phyloP scores from a whole-genome alignment of 495 filamentous ascomycete genomes.

The Saxophila tyrrhenica region DNA sequence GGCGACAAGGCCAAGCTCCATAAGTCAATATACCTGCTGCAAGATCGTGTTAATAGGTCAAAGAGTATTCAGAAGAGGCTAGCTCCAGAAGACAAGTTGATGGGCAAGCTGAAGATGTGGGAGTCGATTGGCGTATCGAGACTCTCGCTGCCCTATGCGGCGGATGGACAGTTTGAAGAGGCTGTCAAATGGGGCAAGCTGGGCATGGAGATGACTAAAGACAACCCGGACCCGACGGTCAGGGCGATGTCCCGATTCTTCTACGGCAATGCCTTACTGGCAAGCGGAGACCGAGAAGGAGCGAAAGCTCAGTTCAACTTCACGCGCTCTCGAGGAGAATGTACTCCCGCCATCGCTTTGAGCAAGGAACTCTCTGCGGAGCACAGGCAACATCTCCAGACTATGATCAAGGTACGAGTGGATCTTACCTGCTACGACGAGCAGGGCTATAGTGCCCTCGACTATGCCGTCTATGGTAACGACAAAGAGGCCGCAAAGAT shows the following conservation, averaged over 20 bases:
- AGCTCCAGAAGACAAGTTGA: background rate
- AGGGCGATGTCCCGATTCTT: constrained; percentile 25
- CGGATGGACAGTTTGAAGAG: background rate
- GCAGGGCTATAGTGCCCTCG: constrained; percentile 27
- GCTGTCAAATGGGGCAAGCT: constrained; percentile 17
- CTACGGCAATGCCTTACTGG: constrained; percentile 18
- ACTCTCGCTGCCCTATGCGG: constrained; percentile 3
- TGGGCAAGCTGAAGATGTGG: background rate
- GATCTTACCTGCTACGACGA: constrained; percentile 22
- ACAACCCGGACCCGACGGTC: constrained; percentile 2
- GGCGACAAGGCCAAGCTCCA: constrained; percentile 11
- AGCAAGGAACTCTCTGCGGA: constrained; percentile 29
- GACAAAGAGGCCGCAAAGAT: constrained; percentile 14
- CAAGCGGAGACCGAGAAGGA: constrained; percentile 4
- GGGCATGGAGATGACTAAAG: background rate
- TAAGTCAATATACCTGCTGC: constrained; percentile 6
- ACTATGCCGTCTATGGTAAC: constrained; percentile 17
- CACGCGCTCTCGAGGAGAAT: background rate
- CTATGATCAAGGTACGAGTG: constrained; percentile 23
- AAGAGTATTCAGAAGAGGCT: constrained; percentile 22
- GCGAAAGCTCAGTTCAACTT: constrained; percentile 20
- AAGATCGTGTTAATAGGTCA: constrained; percentile 10
- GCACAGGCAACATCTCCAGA: constrained; percentile 21
- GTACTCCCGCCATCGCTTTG: constrained; percentile 26
- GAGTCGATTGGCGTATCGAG: constrained; percentile 7